Evolutionary conservation across 176 grass and related monocot genomes (phyloP), one percentile per base, ranked within the genome.

Genomic region (Cymbopogon citratus): DNA sequence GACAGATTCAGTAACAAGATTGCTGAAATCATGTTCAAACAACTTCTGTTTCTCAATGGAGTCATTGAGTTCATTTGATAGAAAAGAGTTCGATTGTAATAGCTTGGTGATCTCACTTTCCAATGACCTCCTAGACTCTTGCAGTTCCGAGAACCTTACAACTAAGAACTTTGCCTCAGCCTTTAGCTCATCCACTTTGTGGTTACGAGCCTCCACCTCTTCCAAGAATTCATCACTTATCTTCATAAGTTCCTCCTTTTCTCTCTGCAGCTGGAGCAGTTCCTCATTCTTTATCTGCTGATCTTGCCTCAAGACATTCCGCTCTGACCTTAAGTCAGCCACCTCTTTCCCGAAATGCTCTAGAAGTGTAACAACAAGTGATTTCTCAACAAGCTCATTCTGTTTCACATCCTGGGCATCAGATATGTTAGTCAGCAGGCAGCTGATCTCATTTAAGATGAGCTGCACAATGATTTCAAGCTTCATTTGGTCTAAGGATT

Each of bases 281-380:
- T 91, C 83, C 69, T 91, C 87, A 4, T 38, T 84, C 79, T 89
- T 93, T 35, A 40, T 45, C 44, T 79, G 69, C 54, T 80, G 86
- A 56, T 93, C 87, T 88, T 81, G 51, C 56, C 91, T 86, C 54
- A 93, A 78, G 63, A 49, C 61, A 38, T 86, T 89, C 46, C 86
- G 66, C 84, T 95, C 95, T 69, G 89, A 81, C 78, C 90, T 89
- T 48, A 98, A 78, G 38, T 93, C 95, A 24, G 84, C 70, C 12
- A 98, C 88, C 86, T 95, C 91, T 73, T 85, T 77, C 68, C 92
- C 85, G 54, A 95, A 98, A 83, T 98, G 95, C 73, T 95, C 90
- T 16, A 98, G 76, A 80, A 98, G 95, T 41, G 85, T 95, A 44
- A 95, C 82, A 49, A 97, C 87, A 60, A 95, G 74, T 21, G 95